Evolutionary conservation across 148 eudicot species (phyloP).

Genomic region (Salicornia ramosissima): DNA sequence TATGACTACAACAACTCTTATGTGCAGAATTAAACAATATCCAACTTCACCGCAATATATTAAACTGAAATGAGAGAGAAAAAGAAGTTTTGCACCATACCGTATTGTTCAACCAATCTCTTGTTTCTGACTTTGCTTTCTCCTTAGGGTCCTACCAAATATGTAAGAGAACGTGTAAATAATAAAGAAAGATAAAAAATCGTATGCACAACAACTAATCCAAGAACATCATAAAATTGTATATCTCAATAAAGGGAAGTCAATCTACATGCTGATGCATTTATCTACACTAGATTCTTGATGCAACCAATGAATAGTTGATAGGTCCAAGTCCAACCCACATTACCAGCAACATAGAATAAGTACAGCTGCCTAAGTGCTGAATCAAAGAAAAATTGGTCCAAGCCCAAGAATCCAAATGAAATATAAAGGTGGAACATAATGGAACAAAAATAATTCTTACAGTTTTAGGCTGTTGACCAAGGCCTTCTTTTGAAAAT

Average conservation of each 20-base stretch:
- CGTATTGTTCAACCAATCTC: constrained; percentile 98
- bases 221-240: background rate
- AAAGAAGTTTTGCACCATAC: constrained; percentile 39
- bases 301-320: background rate
- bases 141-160: constrained; percentile 84
- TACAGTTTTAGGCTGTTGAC: constrained; percentile 97
- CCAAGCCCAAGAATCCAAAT: background rate
- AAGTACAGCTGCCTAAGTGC: background rate
- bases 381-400: background rate
- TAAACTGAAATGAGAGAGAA: background rate
- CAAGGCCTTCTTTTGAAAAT: constrained; percentile 98
- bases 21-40: background rate
- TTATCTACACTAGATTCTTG: background rate
- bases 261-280: background rate
- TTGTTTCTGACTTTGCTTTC: constrained; percentile 96
- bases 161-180: constrained; percentile 6
- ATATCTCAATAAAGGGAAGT: background rate
- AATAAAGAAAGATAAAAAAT: background rate
- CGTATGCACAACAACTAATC: too few relatives aligned
- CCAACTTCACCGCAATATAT: background rate
- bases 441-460: constrained; percentile 21
- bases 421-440: background rate
- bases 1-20: background rate
- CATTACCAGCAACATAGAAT: background rate
- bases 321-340: background rate